phyloP scores from a whole-genome alignment of 345 rosid species.

The Corymbia maculata region DNA sequence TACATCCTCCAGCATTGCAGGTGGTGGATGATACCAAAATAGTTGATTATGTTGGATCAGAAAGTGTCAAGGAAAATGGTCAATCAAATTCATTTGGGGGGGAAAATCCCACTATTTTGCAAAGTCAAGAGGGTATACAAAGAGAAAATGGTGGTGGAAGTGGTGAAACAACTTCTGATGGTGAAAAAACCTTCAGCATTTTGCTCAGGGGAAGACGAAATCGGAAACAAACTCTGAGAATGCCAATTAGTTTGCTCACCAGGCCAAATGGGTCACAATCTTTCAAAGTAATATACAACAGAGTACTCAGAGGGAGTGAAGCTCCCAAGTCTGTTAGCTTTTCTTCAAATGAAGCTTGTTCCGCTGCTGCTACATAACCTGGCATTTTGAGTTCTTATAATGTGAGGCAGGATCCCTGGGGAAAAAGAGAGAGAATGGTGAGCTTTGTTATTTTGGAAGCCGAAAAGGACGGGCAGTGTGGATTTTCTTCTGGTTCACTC shows the following conservation, averaged over 20 bases:
- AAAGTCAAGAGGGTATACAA: slow-evolving; percentile 7
- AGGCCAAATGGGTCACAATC: slow-evolving; percentile 88
- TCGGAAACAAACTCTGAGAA: slow-evolving; percentile 78
- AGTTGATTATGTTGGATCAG: slow-evolving; percentile 9
- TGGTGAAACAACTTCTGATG: slow-evolving; percentile 28
- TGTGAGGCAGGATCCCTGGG: slow-evolving; percentile 1
- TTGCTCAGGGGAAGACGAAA: slow-evolving; percentile 82
- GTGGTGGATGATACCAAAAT: slow-evolving; percentile 17
- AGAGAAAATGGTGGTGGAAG: slow-evolving; percentile 19
- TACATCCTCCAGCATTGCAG: slow-evolving; percentile 21
- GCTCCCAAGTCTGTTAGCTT: slow-evolving; percentile 41
- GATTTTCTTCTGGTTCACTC: slow-evolving; percentile 5
- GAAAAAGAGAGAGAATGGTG: background rate
- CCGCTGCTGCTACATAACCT: slow-evolving; percentile 29
- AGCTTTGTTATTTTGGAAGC: background rate
- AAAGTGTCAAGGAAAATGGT: slow-evolving; percentile 28
- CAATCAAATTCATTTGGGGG: background rate
- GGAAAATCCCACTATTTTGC: slow-evolving; percentile 15
- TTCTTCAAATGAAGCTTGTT: slow-evolving; percentile 23
- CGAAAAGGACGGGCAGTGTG: background rate
- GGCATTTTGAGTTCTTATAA: background rate
- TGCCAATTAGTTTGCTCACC: slow-evolving; percentile 87
- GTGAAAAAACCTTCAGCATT: slow-evolving; percentile 86
- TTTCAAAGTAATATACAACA: slow-evolving; percentile 62
- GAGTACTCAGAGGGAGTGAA: slow-evolving; percentile 77